Evolutionary conservation across 2,329 filamentous ascomycete genomes (phyloP).

Genomic region (Boeremia exigua): DNA sequence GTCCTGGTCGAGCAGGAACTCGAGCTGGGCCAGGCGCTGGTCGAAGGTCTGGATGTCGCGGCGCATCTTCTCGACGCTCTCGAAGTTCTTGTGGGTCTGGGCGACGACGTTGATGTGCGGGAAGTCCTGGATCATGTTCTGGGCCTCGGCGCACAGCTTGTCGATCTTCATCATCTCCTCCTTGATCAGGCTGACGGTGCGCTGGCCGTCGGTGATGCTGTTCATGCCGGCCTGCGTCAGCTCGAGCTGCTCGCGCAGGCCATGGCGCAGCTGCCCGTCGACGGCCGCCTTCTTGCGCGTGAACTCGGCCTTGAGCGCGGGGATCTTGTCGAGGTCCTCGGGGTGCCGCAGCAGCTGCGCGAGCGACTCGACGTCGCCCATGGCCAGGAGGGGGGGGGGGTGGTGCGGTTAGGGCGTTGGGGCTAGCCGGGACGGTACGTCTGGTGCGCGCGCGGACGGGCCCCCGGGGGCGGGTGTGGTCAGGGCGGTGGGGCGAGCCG

Average conservation of each 20-base stretch:
- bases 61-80: slow-evolving; percentile 91
- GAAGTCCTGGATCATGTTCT: slow-evolving; percentile 97
- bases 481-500: no score
- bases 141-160: slow-evolving; percentile 93
- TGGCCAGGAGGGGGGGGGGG: slow-evolving; percentile 39
- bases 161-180: slow-evolving; percentile 99
- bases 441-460: no score
- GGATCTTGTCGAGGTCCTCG: slow-evolving; percentile 96
- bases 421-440: no score
- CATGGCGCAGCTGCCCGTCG: slow-evolving; percentile 86
- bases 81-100: slow-evolving; percentile 95
- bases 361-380: slow-evolving; percentile 71
- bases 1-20: slow-evolving; percentile 80
- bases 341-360: slow-evolving; percentile 92
- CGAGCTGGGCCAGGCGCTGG: slow-evolving; percentile 74
- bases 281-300: slow-evolving; percentile 90
- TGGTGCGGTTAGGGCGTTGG: neutral
- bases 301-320: slow-evolving; percentile 88
- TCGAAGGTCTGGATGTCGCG: slow-evolving; percentile 87
- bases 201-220: slow-evolving; percentile 86
- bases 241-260: slow-evolving; percentile 89
- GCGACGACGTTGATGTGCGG: slow-evolving; percentile 89
- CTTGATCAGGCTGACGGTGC: slow-evolving; percentile 89
- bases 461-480: no score
- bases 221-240: slow-evolving; percentile 93